These are phyloP conservation scores for Cystobasidium onofrii DNA, from an alignment of 768 basidiomycete species.

Conservation along the genomic window DNA sequence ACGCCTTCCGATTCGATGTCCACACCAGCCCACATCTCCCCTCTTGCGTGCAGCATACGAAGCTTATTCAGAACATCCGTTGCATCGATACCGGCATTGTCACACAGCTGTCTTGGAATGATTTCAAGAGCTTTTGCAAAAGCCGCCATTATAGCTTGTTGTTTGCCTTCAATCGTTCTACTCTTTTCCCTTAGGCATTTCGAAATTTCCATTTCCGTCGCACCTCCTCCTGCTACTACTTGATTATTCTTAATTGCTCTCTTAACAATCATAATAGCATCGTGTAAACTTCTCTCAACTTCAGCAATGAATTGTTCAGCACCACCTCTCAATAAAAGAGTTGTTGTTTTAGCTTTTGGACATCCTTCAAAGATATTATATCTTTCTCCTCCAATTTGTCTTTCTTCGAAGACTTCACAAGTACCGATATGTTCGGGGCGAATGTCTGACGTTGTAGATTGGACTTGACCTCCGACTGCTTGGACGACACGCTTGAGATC, in stretches of 20 bases:
- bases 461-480: constrained; percentile 87
- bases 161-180: constrained; percentile 86
- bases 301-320: constrained; percentile 99
- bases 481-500: constrained; percentile 91
- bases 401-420: constrained; percentile 88
- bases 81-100: constrained; percentile 95
- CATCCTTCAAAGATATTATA: constrained; percentile 93
- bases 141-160: constrained; percentile 84
- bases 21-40: constrained; percentile 80
- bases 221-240: constrained; percentile 94
- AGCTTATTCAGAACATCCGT: constrained; percentile 96
- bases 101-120: constrained; percentile 95
- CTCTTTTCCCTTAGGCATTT: constrained; percentile 87
- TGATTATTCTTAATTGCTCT: constrained; percentile 90
- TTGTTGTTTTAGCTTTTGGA: constrained; percentile 89
- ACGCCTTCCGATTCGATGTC: constrained; percentile 58
- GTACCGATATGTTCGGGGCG: constrained; percentile 75
- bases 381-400: constrained; percentile 90
- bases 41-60: constrained; percentile 86
- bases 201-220: constrained; percentile 97
- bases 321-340: constrained; percentile 83
- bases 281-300: constrained; percentile 92
- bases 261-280: constrained; percentile 99
- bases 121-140: constrained; percentile 96
- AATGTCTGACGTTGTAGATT: constrained; percentile 93